Conservation (phyloP, 768 basidiomycete genomes). For the Boletus sensibilis region DNA sequence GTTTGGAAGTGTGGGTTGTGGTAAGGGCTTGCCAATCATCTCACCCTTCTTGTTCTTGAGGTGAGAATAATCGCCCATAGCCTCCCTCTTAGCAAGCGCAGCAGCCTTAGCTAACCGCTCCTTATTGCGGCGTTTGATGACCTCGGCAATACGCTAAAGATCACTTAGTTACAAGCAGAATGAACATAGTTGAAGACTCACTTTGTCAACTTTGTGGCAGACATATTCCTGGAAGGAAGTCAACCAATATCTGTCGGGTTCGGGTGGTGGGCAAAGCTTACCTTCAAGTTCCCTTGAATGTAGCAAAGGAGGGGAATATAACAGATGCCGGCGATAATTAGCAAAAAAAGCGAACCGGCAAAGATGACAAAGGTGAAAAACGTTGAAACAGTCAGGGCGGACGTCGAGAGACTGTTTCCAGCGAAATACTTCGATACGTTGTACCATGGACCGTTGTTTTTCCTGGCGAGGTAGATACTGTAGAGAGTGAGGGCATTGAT, state of each 20-base stretch:
- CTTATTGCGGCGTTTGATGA: constrained; percentile 89
- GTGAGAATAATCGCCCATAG: constrained; percentile 85
- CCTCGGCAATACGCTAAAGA: constrained; percentile 80
- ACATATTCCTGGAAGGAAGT: constrained; percentile 74
- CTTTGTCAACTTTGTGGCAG: constrained; percentile 99
- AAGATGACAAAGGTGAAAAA: constrained; percentile 90
- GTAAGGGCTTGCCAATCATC: constrained; percentile 72
- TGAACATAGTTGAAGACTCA: constrained; percentile 30
- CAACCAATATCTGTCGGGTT: not conserved
- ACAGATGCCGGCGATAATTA: constrained; percentile 80
- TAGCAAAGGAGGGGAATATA: constrained; percentile 95
- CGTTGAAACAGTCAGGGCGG: constrained; percentile 82
- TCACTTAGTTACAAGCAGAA: constrained; percentile 12
- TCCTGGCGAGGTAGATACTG: constrained; percentile 73
- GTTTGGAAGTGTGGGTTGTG: constrained; percentile 93
- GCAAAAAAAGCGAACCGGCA: constrained; percentile 73
- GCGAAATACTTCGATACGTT: constrained; percentile 77
- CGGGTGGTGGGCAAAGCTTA: constrained; percentile 25
- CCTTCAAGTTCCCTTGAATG: constrained; percentile 97
- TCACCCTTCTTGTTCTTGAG: constrained; percentile 93
- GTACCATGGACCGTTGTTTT: constrained; percentile 54
- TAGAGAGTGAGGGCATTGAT: constrained; percentile 98
- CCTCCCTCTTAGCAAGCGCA: constrained; percentile 86
- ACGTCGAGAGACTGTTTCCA: constrained; percentile 72
- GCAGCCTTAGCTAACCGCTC: constrained; percentile 80